Evolutionary conservation across 805 yeast genomes (phyloP).

Genomic region (Scheffersomyces amazonensis): DNA sequence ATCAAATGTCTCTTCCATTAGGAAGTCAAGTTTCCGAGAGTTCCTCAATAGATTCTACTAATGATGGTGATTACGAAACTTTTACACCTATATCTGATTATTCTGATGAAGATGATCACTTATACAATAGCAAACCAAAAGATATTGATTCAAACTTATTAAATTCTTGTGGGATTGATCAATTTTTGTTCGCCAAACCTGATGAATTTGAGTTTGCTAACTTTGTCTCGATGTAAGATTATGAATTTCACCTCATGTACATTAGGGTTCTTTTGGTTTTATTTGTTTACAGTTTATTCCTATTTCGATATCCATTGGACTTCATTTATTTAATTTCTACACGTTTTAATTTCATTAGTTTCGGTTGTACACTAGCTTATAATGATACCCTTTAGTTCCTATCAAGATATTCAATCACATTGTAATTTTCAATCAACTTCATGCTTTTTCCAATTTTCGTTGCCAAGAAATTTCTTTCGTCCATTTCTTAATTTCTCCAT

Average conservation of each 20-base stretch:
- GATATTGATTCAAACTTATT: conserved; percentile 8
- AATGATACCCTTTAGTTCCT: conserved; percentile 1
- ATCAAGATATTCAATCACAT: too few relatives aligned
- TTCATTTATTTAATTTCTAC: background rate
- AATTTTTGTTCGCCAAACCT: conserved; percentile 18
- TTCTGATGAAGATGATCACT: conserved; percentile 16
- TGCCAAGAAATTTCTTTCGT: too few relatives aligned
- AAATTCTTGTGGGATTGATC: conserved; percentile 16
- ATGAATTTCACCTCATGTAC: too few relatives aligned
- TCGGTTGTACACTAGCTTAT: background rate
- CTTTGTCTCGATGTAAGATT: conserved; percentile 1
- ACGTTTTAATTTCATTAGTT: background rate
- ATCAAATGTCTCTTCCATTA: conserved; percentile 14
- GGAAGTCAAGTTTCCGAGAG: background rate
- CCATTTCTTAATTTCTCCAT: too few relatives aligned
- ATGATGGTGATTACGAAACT: conserved; percentile 4
- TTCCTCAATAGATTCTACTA: background rate
- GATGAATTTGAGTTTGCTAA: conserved; percentile 25
- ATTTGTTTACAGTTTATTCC: background rate
- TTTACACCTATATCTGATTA: conserved; percentile 21
- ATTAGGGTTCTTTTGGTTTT: background rate
- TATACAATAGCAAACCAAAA: conserved; percentile 2
- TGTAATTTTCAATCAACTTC: too few relatives aligned
- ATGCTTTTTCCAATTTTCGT: too few relatives aligned
- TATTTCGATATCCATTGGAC: too few relatives aligned